Evolutionary conservation across 192 early-diverging fungal species (phyloP), one percentile per base, ranked within the genome.

Genomic region (Entomortierella parvispora): DNA sequence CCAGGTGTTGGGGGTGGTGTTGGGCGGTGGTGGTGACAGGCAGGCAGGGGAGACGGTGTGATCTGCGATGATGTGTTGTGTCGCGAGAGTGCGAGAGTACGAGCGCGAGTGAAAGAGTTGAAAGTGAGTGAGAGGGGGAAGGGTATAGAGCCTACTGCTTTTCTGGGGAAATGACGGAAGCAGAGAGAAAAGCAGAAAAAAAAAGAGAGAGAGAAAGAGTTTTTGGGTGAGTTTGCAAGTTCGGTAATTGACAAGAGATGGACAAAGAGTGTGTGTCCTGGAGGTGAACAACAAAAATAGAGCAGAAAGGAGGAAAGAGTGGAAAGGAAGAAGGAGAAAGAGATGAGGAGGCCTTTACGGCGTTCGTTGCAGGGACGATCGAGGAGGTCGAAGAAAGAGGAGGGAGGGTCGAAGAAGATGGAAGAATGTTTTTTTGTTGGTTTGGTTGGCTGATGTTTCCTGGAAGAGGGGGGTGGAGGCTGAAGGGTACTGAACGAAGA

Each of bases 141-240:
- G n/a, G 49, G 55, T 29, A 37, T 37, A 59, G 25, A 52, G 42
- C 47, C 56, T 48, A 18, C 14, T 61, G 45, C 47, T 31, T 26
- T 54, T 11, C 15, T 4, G 32, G 20, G 20, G 23, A 22, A 7
- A 18, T 58, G 31, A 42, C 34, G 34, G 32, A 66, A 55, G n/a
- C n/a, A n/a, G n/a, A n/a, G n/a, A n/a, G n/a, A 17, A 46, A 46
- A 18, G 55, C 25, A 45, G 2, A 40, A 40, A 12, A 12, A 40
- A 9, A 12, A 40, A 12, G 5, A 40, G 12, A 40, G 5, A 9
- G 12, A 40, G 37, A 12, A 5, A 40, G 12, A 12, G 37, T 40
- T 40, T 9, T 40, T 5, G 12, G 37, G 7, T 40, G 37, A 40
- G 37, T 40, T 40, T 40, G 37, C 7, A 40, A 40, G 37, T 12